phyloP scores from a whole-genome alignment of 1,284 basidiomycete species.

The Cutaneotrichosporon sp. region DNA sequence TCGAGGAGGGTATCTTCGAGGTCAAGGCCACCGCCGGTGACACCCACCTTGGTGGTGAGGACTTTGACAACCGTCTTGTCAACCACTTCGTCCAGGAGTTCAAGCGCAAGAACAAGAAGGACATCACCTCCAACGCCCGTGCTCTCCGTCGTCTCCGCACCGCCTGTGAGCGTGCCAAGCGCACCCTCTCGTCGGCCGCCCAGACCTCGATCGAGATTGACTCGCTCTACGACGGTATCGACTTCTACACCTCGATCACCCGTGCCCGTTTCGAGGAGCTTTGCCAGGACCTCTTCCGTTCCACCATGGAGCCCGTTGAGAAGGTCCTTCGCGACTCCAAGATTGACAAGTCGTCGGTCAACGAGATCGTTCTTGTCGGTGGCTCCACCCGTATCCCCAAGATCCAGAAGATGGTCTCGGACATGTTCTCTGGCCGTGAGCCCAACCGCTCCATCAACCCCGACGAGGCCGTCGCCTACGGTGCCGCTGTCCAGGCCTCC shows the following conservation, averaged over 20 bases:
- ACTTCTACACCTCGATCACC: constrained; percentile 97
- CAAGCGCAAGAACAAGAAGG: constrained; percentile 93
- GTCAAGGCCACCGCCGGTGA: constrained; percentile 97
- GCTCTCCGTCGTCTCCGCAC: constrained; percentile 95
- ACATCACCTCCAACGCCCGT: constrained; percentile 86
- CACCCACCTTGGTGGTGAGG: constrained; percentile 98
- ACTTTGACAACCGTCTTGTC: constrained; percentile 95
- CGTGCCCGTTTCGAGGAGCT: constrained; percentile 99
- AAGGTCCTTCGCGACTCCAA: constrained; percentile 97
- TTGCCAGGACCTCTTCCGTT: constrained; percentile 94
- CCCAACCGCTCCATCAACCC: constrained; percentile 95
- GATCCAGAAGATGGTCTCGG: constrained; percentile 92
- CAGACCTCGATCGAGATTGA: constrained; percentile 98
- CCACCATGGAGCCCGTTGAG: constrained; percentile 95
- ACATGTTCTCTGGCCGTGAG: constrained; percentile 98
- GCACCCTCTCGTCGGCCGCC: constrained; percentile 92
- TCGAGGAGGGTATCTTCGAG: constrained; percentile 93
- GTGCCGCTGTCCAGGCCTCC: constrained; percentile 96
- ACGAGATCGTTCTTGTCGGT: constrained; percentile 74
- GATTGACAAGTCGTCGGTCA: constrained; percentile 79
- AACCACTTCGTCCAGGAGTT: constrained; percentile 92
- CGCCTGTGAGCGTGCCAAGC: constrained; percentile 98
- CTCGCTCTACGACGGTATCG: constrained; percentile 94
- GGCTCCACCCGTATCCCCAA: constrained; percentile 99
- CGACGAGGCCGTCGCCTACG: constrained; percentile 91